These are phyloP conservation scores for Zalaria sp. DNA, from an alignment of 2,329 filamentous ascomycete genomes.

Conservation along the genomic window DNA sequence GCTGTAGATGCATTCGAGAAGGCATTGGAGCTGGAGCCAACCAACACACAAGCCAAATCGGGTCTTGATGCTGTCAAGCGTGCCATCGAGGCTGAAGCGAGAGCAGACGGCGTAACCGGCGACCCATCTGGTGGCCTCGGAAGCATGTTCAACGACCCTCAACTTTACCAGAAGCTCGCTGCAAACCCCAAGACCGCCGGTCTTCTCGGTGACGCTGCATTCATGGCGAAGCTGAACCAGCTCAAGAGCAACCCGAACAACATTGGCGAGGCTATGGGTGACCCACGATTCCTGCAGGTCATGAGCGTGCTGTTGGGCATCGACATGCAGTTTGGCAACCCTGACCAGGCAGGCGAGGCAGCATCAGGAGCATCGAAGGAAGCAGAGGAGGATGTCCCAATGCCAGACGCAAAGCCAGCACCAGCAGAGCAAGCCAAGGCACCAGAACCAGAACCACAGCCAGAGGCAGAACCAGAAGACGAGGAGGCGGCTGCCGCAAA, in stretches of 20 bases:
- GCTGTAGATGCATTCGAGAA: constrained; percentile 86
- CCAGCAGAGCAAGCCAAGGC: constrained; percentile 39
- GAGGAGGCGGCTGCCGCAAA: constrained; percentile 74
- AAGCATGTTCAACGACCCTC: constrained; percentile 87
- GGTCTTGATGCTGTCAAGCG: constrained; percentile 74
- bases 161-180: constrained; percentile 79
- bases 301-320: constrained; percentile 88
- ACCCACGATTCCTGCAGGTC: constrained; percentile 86
- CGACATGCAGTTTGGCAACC: constrained; percentile 63
- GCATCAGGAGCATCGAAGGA: constrained; percentile 29
- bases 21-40: constrained; percentile 83
- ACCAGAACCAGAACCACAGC: constrained; percentile 44
- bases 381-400: constrained; percentile 58
- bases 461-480: constrained; percentile 55
- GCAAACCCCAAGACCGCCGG: constrained; percentile 83
- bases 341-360: constrained; percentile 29
- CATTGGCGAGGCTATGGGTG: constrained; percentile 67
- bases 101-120: constrained; percentile 43
- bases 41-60: constrained; percentile 83
- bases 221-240: constrained; percentile 80
- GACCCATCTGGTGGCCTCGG: constrained; percentile 68
- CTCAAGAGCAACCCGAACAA: constrained; percentile 69
- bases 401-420: constrained; percentile 51
- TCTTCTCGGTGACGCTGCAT: constrained; percentile 66
- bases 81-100: constrained; percentile 67